Evolutionary conservation across 257 asterid species (phyloP), one percentile per base, ranked within the genome.

Genomic region (Rhazya stricta): DNA sequence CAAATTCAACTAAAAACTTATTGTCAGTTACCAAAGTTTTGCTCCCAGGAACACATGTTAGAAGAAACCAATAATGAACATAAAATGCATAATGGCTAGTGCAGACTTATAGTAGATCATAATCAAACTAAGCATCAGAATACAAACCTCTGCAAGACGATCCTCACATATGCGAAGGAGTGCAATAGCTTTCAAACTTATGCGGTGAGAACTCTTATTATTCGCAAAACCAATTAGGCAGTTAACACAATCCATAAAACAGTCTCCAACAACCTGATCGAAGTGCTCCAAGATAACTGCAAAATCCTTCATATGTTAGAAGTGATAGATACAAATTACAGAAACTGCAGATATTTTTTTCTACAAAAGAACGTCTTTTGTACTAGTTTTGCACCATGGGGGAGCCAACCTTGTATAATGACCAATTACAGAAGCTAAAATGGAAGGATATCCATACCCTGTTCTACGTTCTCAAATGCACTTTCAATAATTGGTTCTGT

Each of bases 81-180:
- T 57, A 30, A 74, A 16, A 60, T 54, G n/a, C 21, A 34, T 7
- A 66, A 37, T 29, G 27, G 13, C 0, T 56, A 46, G 43, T 25
- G 51, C 5, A 39, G 15, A 56, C 4, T 39, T 72, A 69, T 12
- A 21, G 43, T 19, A 53, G 18, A 54, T 41, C 46, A 67, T 41
- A 70, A 66, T 58, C 58, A 75, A 74, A 75, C 67, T 57, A 71
- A 57, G 77, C 74, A 62, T 43, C 62, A 61, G 34, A 67, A 72
- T 57, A 81, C 83, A 76, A 79, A 94, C 99, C 99, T 95, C 99
- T 12, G 99, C 98, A 83, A 95, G 98, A 71, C 98, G 98, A 83
- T 95, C 98, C 89, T 95, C 99, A n/a, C 99, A 95, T 80, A 95
- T 92, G 68, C 99, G 99, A 68, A 95, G 97, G 68, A 95, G 94